Evolutionary conservation across 169 alveolate genomes (phyloP), one percentile per base, ranked within the genome.

Genomic region (Cyclospora cayetanensis): DNA sequence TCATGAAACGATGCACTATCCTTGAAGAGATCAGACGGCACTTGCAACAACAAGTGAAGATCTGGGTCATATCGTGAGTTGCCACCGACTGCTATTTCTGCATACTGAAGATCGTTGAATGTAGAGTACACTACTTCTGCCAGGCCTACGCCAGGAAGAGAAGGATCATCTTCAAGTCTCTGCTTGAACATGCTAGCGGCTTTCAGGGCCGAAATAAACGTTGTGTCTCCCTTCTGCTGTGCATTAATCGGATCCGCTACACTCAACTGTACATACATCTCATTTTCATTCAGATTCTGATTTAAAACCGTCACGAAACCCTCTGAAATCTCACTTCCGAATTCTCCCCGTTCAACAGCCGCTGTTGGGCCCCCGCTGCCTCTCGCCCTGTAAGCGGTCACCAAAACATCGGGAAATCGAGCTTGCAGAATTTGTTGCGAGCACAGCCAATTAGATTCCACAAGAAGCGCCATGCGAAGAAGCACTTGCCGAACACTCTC

Each of bases 101-200:
- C 90, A 29, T 80, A 80, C 39, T 80, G 90, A 1, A 52, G 90
- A 52, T 90, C 93, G 55, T 43, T 77, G 65, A 90, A 74, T 12
- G 93, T 90, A 15, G 93, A 50, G 42, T 90, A 90, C 22, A 90
- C 90, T 4, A 90, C 93, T 27, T 76, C 53, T 1, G 93, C 90
- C 50, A 90, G 43, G 35, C 93, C 93, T n/a, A 90, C 93, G 4
- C 93, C 90, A 55, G 86, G 90, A 42, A 90, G 41, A 41, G 93
- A 76, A 43, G 93, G 93, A 65, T 90, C 93, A 29, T 76, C 76
- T 41, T 53, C 93, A 22, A 90, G 90, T 15, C 86, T 76, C 42
- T 83, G 90, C 29, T 90, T 90, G 66, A 90, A 76, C 66, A 90
- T 90, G 46, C 74, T 68, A 35, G 93, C 86, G 25, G 93, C 93